Conservation (phyloP, 441 rosid species). For the Isatis lusitanica region DNA sequence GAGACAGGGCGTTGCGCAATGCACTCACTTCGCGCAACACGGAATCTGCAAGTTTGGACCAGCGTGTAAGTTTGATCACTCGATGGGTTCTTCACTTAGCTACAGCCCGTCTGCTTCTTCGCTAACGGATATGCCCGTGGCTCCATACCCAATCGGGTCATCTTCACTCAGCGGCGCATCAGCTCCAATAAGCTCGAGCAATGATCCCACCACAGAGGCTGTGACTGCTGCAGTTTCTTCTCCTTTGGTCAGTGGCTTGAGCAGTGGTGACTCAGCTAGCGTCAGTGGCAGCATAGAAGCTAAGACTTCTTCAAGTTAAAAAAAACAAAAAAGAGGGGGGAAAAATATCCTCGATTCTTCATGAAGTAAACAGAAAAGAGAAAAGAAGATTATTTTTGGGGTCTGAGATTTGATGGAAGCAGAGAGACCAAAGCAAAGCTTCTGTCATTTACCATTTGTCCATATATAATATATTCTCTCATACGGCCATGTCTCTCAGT, state of each 20-base stretch:
- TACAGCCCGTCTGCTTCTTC: constrained; percentile 98
- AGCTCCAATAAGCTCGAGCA: constrained; percentile 70
- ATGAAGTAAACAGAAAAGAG: constrained; percentile 31
- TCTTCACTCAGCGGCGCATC: constrained; percentile 73
- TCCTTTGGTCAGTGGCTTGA: constrained; percentile 44
- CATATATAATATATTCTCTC: constrained; percentile 31
- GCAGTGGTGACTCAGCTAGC: constrained; percentile 51
- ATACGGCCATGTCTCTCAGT: constrained; percentile 31
- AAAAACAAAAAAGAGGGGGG: constrained; percentile 13
- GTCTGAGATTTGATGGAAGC: constrained; percentile 36
- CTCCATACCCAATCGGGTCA: constrained; percentile 77
- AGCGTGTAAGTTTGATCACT: constrained; percentile 88
- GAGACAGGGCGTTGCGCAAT: constrained; percentile 72
- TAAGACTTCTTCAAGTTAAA: constrained; percentile 48
- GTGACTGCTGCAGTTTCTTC: constrained; percentile 52
- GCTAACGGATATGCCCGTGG: constrained; percentile 87
- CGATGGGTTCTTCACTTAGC: constrained; percentile 58
- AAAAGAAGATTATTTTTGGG: constrained; percentile 40
- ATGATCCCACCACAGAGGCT: constrained; percentile 35
- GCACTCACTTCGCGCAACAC: constrained; percentile 70
- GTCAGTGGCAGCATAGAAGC: constrained; percentile 42
- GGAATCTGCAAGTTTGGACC: constrained; percentile 90
- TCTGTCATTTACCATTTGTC: constrained; percentile 38
- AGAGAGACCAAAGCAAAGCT: constrained; percentile 37
- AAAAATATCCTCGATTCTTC: constrained; percentile 41